phyloP scores from a whole-genome alignment of 805 yeast genomes.

The Starmera pachycereana region DNA sequence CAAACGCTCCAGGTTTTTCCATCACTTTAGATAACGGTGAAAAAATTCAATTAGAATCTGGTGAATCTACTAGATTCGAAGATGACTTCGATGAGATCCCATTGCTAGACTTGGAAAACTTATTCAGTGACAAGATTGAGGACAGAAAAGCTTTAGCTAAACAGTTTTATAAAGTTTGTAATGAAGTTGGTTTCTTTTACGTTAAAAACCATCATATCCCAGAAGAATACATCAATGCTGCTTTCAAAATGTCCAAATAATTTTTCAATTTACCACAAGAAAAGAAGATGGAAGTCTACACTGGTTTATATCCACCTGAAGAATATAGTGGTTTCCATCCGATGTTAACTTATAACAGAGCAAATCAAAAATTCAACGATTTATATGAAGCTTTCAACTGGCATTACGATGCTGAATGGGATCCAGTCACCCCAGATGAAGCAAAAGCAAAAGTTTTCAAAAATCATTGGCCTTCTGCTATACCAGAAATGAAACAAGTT shows the following conservation, averaged over 20 bases:
- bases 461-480: conserved; percentile 20
- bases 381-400: conserved; percentile 26
- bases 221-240: conserved; percentile 12
- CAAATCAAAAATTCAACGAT: conserved; percentile 14
- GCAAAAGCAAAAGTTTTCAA: conserved; percentile 14
- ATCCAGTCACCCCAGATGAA: conserved; percentile 9
- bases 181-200: conserved; percentile 23
- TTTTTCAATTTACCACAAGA: conserved; percentile 19
- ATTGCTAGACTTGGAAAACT: neutral
- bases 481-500: conserved; percentile 15
- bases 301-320: conserved; percentile 14
- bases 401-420: conserved; percentile 17
- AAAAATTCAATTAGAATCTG: neutral
- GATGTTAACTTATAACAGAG: conserved; percentile 12
- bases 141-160: conserved; percentile 12
- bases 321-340: conserved; percentile 18
- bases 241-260: conserved; percentile 14
- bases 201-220: conserved; percentile 21
- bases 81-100: neutral
- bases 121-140: conserved; percentile 1
- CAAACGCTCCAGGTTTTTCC: neutral
- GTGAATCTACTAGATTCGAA: neutral
- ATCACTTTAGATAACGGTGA: neutral
- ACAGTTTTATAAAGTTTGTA: conserved; percentile 13
- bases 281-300: conserved; percentile 18